Percentiles rank a stretch among this genome's conserved stretches.
phyloP scores from a whole-genome alignment of 441 rosid species.

The Heliophila coronopifolia region DNA sequence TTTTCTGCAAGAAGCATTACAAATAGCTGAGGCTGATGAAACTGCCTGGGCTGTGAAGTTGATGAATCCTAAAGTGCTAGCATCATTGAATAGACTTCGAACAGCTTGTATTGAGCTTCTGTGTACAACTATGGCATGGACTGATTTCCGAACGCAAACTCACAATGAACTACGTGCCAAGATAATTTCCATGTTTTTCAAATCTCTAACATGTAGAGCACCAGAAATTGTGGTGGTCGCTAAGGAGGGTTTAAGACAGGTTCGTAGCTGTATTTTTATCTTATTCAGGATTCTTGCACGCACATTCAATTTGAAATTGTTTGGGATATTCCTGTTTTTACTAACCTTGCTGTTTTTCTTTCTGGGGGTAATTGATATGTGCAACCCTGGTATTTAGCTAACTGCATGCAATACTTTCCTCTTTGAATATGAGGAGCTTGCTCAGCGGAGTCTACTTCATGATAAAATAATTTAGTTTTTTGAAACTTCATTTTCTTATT shows the following conservation, averaged over 20 bases:
- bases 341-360: neutral
- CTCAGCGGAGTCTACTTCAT: neutral
- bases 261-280: slow-evolving; percentile 18
- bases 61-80: slow-evolving; percentile 81
- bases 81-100: slow-evolving; percentile 81
- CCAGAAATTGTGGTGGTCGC: slow-evolving; percentile 99
- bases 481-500: slow-evolving; percentile 8
- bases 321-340: neutral
- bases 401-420: slow-evolving; percentile 9
- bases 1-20: slow-evolving; percentile 97
- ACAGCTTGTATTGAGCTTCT: slow-evolving; percentile 97
- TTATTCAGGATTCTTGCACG: slow-evolving; percentile 3
- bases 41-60: slow-evolving; percentile 79
- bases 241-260: slow-evolving; percentile 99
- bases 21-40: slow-evolving; percentile 99
- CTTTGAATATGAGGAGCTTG: slow-evolving; percentile 7
- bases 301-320: neutral
- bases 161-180: slow-evolving; percentile 86
- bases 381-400: slow-evolving; percentile 3
- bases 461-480: slow-evolving; percentile 2
- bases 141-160: slow-evolving; percentile 79
- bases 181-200: slow-evolving; percentile 98
- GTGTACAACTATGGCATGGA: slow-evolving; percentile 98
- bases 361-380: slow-evolving; percentile 1
- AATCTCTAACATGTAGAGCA: slow-evolving; percentile 87